phyloP scores from a whole-genome alignment of 495 filamentous ascomycete species.

The Talaromyces stipitatus region DNA sequence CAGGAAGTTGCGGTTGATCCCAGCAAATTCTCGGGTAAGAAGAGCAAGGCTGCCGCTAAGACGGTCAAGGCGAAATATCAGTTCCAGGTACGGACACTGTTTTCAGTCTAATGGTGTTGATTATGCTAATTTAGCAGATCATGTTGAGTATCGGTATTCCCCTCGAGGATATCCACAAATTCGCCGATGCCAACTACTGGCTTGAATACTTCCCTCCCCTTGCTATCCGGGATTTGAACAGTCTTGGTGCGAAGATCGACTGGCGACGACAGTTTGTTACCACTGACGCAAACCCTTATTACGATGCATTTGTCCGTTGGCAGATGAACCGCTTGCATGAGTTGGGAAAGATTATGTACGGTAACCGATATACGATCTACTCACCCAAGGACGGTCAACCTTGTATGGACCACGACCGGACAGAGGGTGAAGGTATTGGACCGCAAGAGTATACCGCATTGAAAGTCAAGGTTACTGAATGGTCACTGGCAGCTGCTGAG shows the following conservation, averaged over 20 bases:
- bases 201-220: conserved; percentile 80
- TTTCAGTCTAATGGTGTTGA: not conserved
- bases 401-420: conserved; percentile 95
- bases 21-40: conserved; percentile 88
- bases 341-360: conserved; percentile 88
- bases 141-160: conserved; percentile 83
- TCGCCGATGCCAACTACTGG: conserved; percentile 85
- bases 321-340: conserved; percentile 93
- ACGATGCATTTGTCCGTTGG: conserved; percentile 93
- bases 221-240: conserved; percentile 71
- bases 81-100: conserved; percentile 44
- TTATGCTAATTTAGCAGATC: conserved; percentile 29
- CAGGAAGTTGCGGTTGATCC: conserved; percentile 65
- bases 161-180: conserved; percentile 78
- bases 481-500: conserved; percentile 62
- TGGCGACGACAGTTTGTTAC: conserved; percentile 91
- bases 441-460: conserved; percentile 90
- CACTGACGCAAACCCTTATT: conserved; percentile 95
- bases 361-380: conserved; percentile 91
- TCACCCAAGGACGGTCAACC: conserved; percentile 95
- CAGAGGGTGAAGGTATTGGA: conserved; percentile 80
- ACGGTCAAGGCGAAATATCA: conserved; percentile 84
- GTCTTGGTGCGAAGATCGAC: conserved; percentile 79
- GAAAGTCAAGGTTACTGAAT: conserved; percentile 85
- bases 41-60: conserved; percentile 90